phyloP scores from a whole-genome alignment of 2,329 filamentous ascomycete genomes.

The Trichophyton benhamiae region DNA sequence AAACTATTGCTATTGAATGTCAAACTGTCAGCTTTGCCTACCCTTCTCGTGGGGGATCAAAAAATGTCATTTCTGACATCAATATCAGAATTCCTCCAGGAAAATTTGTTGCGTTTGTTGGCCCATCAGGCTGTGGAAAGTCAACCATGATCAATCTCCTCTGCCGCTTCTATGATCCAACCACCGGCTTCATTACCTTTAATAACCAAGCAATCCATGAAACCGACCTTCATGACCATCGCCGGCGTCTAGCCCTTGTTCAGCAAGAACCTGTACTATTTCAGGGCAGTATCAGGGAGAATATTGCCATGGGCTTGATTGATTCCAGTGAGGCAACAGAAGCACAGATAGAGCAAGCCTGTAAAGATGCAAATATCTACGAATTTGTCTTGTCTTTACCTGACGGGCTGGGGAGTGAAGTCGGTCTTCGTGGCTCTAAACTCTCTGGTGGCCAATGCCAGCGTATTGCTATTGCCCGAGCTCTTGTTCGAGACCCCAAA shows the following conservation, averaged over 20 bases:
- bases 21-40: conserved; percentile 52
- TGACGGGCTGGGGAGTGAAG: not conserved
- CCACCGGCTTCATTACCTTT: conserved; percentile 37
- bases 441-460: conserved; percentile 31
- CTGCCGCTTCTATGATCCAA: conserved; percentile 62
- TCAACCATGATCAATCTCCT: conserved; percentile 60
- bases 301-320: not conserved
- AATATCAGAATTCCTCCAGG: conserved; percentile 40
- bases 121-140: conserved; percentile 65
- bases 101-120: conserved; percentile 44
- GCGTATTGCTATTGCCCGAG: conserved; percentile 33
- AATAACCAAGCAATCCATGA: not conserved
- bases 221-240: not conserved
- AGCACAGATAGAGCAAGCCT: not conserved
- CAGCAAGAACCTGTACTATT: not conserved
- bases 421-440: not conserved
- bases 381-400: not conserved
- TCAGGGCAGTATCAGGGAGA: not conserved
- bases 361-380: not conserved
- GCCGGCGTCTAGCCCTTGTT: not conserved
- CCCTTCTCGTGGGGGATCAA: conserved; percentile 48
- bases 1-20: conserved; percentile 25
- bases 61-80: conserved; percentile 46
- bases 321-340: not conserved
- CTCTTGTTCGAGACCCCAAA: conserved; percentile 27